A percentile compares a stretch with the other conserved stretches of the same genome.
These are phyloP conservation scores for Penicillium sp. DNA, from an alignment of 2,329 filamentous ascomycete species.

Conservation along the genomic window DNA sequence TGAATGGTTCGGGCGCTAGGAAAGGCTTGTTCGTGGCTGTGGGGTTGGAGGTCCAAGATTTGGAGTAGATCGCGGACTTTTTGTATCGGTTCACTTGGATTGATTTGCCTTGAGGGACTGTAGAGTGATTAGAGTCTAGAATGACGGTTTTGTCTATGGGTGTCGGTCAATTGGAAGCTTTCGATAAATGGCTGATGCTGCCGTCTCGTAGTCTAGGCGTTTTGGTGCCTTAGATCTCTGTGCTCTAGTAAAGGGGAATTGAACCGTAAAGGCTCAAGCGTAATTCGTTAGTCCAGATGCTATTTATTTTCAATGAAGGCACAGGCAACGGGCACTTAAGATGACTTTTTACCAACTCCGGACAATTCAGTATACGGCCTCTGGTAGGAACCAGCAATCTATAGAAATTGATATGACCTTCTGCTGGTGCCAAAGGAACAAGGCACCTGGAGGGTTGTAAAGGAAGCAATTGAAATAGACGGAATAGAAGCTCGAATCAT, in stretches of 20 bases:
- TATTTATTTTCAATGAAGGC: too few species aligned
- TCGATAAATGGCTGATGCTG: too few species aligned
- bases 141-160: background rate
- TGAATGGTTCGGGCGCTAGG: background rate
- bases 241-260: too few species aligned
- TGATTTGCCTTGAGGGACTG: background rate
- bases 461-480: background rate
- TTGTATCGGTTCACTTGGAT: background rate
- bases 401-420: background rate
- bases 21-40: background rate
- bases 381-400: background rate
- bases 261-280: too few species aligned
- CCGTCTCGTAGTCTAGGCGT: too few species aligned
- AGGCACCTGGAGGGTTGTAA: too few species aligned
- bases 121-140: background rate
- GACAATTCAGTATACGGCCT: too few species aligned
- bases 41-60: slow-evolving; percentile 9
- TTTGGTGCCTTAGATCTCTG: too few species aligned
- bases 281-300: too few species aligned
- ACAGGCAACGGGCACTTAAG: too few species aligned
- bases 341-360: too few species aligned
- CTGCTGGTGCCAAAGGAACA: background rate
- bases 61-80: background rate
- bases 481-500: background rate
- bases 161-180: too few species aligned